Base-by-base conservation (phyloP, 2,329 filamentous ascomycete genomes). In the Apiospora kogelbergensis region DNA sequence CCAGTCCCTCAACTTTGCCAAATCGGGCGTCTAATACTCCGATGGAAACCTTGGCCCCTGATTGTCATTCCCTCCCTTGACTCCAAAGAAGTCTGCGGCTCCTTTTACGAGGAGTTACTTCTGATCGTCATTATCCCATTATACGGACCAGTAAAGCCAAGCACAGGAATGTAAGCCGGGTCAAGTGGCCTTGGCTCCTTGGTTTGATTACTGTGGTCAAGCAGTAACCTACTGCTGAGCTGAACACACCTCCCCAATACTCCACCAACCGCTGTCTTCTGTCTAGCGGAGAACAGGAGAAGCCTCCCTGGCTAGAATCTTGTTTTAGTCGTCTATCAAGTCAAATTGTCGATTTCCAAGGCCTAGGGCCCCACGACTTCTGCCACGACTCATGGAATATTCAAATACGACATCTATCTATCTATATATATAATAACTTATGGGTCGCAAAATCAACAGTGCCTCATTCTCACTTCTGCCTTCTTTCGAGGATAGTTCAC, bases 21-120 rank as follows among this genome's bases (percentile, higher is more conserved):
- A 60, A 60, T 60, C 53, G 53, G 53, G 26, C 17, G 53, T 33
- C 48, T 30, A 57, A 33, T 33, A 57, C 48, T 57, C 53, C 53
- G 53, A 60, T 37, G 53, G 15, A 60, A 60, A 37, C 53, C 53
- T 60, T 60, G 53, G 26, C 53, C 53, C 53, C 53, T 60, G 53
- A 33, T 60, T 37, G n/a, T 20, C 17, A 33, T 37, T n/a, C 53
- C 26, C 17, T 37, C 37, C 20, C 53, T 60, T 11, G 53, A 33
- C 53, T 7, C 30, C 53, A 33, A 60, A 60, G 53, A 42, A 42
- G 9, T 15, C 26, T 60, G 26, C 26, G 53, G 53, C 53, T 60
- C 53, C 53, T 60, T 37, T 33, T 60, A 26, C 22, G 46, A 48
- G 53, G 26, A 33, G 15, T 30, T 60, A 15, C 53, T 60, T 60